Conservation (phyloP, 495 filamentous ascomycete genomes). For the Cryomyces minteri region DNA sequence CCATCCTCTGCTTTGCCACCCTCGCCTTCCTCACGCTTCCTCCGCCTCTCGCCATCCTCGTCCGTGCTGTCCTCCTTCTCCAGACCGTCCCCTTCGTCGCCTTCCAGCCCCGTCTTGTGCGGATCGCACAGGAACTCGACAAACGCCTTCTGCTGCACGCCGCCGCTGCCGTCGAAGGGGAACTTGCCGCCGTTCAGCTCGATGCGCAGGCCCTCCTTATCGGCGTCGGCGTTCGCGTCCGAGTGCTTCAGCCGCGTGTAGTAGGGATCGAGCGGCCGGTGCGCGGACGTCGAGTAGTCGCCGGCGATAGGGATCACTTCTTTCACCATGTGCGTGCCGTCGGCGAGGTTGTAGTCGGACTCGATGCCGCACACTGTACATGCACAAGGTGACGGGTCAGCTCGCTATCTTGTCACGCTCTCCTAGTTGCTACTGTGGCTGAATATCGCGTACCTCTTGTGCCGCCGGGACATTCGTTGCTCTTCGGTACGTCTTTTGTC, state of each 20-base stretch:
- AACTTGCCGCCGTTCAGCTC: conserved; percentile 51
- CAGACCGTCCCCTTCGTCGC: conserved; percentile 24
- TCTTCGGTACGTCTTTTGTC: conserved; percentile 25
- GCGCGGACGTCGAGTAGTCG: conserved; percentile 33
- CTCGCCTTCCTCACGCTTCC: conserved; percentile 13
- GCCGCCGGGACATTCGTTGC: conserved; percentile 40
- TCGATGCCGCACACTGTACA: conserved; percentile 62
- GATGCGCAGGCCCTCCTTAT: conserved; percentile 49
- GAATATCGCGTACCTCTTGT: conserved; percentile 32
- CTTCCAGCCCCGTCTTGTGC: conserved; percentile 49
- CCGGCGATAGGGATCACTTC: conserved; percentile 58
- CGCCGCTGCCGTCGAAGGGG: conserved; percentile 23
- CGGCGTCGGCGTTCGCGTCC: conserved; percentile 34
- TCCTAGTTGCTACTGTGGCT: not conserved
- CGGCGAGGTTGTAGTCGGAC: conserved; percentile 25
- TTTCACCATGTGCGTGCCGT: conserved; percentile 24
- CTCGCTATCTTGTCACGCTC: not conserved
- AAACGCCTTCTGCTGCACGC: conserved; percentile 43
- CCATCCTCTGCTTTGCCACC: conserved; percentile 19
- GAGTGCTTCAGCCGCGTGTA: conserved; percentile 41
- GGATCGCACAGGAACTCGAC: conserved; percentile 73
- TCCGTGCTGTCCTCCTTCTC: conserved; percentile 12
- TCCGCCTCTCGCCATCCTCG: conserved; percentile 10
- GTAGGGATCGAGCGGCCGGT: conserved; percentile 37
- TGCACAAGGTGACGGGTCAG: not conserved